phyloP scores from a whole-genome alignment of 495 filamentous ascomycete genomes.

The Talaromyces nanjingensis region DNA sequence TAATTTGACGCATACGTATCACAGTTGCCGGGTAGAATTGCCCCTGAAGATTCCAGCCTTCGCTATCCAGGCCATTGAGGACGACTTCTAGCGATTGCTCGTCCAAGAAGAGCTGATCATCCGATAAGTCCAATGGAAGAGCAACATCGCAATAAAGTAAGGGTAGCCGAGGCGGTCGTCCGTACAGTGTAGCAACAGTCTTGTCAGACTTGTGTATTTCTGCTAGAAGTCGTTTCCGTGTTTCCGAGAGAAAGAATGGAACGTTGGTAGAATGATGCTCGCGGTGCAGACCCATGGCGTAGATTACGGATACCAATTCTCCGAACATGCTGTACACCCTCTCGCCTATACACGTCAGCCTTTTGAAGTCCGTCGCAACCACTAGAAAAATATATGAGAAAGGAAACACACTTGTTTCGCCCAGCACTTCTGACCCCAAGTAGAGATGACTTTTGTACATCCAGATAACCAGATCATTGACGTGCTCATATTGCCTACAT shows the following conservation, averaged over 20 bases:
- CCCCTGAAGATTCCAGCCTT: conserved; percentile 38
- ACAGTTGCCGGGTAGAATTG: conserved; percentile 23
- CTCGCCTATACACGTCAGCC: conserved; percentile 10
- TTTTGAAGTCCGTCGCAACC: background rate
- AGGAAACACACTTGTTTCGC: conserved; percentile 12
- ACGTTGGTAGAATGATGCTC: background rate
- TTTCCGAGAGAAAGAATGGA: conserved; percentile 35
- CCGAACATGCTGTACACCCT: conserved; percentile 40
- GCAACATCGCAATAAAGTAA: conserved; percentile 40
- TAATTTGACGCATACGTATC: conserved; percentile 34
- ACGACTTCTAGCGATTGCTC: conserved; percentile 21
- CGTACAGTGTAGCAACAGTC: conserved; percentile 35
- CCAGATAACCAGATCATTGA: conserved; percentile 26
- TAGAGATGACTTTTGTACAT: conserved; percentile 23
- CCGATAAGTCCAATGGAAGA: conserved; percentile 42
- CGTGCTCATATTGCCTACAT: conserved; percentile 26
- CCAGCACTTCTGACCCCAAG: conserved; percentile 28
- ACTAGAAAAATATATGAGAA: background rate
- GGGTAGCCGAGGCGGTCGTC: conserved; percentile 41
- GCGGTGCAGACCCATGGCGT: conserved; percentile 18
- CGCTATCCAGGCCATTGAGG: conserved; percentile 25
- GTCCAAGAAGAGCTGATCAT: conserved; percentile 32
- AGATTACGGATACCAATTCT: conserved; percentile 21
- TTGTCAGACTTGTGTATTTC: conserved; percentile 37
- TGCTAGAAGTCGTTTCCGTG: conserved; percentile 38